These are phyloP conservation scores for Didymella sp. DNA, from an alignment of 2,329 filamentous ascomycete genomes.

Conservation along the genomic window DNA sequence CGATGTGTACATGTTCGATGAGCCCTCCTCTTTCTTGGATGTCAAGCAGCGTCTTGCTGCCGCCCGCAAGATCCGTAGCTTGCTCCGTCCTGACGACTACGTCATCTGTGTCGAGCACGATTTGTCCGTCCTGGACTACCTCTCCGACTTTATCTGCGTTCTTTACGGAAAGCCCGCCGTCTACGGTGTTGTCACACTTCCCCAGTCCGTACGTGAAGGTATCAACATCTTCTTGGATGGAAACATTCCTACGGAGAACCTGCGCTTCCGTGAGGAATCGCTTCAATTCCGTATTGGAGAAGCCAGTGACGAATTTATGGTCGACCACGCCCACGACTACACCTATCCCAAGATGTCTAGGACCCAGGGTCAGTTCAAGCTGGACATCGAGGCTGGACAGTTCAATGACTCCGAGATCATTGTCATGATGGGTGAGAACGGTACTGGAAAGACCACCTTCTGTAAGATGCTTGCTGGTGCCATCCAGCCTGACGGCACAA, in stretches of 20 bases:
- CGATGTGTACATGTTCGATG: slow-evolving; percentile 98
- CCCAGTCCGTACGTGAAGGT: slow-evolving; percentile 94
- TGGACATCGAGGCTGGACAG: slow-evolving; percentile 79
- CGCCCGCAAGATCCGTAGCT: slow-evolving; percentile 87
- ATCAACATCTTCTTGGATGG: slow-evolving; percentile 99
- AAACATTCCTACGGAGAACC: slow-evolving; percentile 96
- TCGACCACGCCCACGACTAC: slow-evolving; percentile 85
- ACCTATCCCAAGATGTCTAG: slow-evolving; percentile 90
- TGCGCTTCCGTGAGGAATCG: slow-evolving; percentile 97
- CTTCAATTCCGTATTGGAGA: slow-evolving; percentile 94
- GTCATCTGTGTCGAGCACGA: slow-evolving; percentile 99
- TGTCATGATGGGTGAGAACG: slow-evolving; percentile 99
- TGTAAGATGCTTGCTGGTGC: slow-evolving; percentile 94
- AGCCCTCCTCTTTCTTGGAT: slow-evolving; percentile 98
- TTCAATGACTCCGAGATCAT: slow-evolving; percentile 99
- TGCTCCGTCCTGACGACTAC: slow-evolving; percentile 88
- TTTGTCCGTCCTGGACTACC: slow-evolving; percentile 96
- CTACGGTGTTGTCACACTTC: slow-evolving; percentile 96
- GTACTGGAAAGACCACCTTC: slow-evolving; percentile 99
- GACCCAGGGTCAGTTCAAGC: slow-evolving; percentile 86
- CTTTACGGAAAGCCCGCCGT: slow-evolving; percentile 95
- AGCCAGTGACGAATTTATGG: slow-evolving; percentile 83
- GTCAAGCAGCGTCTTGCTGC: slow-evolving; percentile 98
- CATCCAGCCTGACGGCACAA: slow-evolving; percentile 83
- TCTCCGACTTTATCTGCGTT: slow-evolving; percentile 97